Percentiles rank a stretch among this genome's conserved stretches.
phyloP scores from a whole-genome alignment of 2,329 filamentous ascomycete species.

The Ambrosiella beaveri region DNA sequence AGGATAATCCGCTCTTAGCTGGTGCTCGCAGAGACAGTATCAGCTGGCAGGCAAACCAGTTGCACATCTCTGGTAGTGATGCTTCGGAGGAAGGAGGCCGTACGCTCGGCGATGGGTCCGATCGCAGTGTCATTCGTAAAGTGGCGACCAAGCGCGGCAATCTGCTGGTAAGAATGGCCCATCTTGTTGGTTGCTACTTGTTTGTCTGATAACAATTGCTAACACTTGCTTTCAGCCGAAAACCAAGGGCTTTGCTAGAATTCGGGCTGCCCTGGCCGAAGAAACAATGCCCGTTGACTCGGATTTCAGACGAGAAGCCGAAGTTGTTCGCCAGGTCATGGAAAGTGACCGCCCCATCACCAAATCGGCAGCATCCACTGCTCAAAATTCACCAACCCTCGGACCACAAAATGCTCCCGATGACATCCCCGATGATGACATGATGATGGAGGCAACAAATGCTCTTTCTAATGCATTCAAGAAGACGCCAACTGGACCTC shows the following conservation, averaged over 20 bases:
- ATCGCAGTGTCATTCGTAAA: conserved; percentile 62
- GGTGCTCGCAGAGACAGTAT: conserved; percentile 67
- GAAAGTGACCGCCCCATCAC: conserved; percentile 58
- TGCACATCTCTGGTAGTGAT: conserved; percentile 63
- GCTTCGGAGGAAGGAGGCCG: conserved; percentile 44
- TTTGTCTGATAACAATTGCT: conserved; percentile 15
- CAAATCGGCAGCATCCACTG: conserved; percentile 31
- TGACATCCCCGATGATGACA: conserved; percentile 52
- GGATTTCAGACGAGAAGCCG: conserved; percentile 77
- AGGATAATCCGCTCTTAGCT: conserved; percentile 20
- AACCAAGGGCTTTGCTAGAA: conserved; percentile 86
- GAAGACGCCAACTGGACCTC: conserved; percentile 3
- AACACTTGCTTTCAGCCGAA: conserved; percentile 51
- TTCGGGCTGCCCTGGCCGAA: conserved; percentile 75
- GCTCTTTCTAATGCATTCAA: conserved; percentile 25
- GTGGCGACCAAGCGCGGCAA: conserved; percentile 78
- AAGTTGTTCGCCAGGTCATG: conserved; percentile 86
- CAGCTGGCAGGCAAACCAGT: conserved; percentile 74
- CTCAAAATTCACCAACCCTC: conserved; percentile 52
- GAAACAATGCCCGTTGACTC: conserved; percentile 76
- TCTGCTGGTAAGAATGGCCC: conserved; percentile 48
- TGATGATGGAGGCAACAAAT: conserved; percentile 38
- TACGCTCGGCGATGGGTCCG: conserved; percentile 49
- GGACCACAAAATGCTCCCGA: conserved; percentile 48
- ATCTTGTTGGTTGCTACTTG: not conserved